Base-by-base conservation (phyloP, 208 protist genomes). In the Trypanosoma boissoni region DNA sequence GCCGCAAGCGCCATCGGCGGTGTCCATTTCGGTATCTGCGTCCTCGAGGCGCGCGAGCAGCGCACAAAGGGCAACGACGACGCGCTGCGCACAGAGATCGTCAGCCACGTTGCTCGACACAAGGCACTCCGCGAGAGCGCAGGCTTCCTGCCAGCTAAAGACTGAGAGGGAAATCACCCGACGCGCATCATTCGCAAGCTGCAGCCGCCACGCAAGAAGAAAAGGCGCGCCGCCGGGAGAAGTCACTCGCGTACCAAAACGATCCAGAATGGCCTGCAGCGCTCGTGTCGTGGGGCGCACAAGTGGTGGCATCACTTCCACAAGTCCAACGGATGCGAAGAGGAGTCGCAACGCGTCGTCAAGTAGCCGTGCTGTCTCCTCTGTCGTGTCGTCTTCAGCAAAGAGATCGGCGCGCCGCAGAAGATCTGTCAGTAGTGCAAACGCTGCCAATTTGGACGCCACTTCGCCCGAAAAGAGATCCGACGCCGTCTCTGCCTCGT, bases 271-370 rank as follows among this genome's bases (percentile, higher is more conserved):
- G 21, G 64, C 53, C 10, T 57, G 69, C 14, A 87, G 66, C 20
- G 83, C 64, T 23, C 76, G 56, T 10, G 68, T 68, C 0, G 80
- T 75, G 2, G 80, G 59, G 16, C 61, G 48, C 32, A 88, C 70
- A 42, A 88, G 70, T 50, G 74, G 68, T 23, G 84, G 84, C 48
- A 72, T 72, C 45, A 78, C 66, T 51, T 87, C 84, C 32, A 78
- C 80, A 14, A 83, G 63, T 51, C 78, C 73, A 27, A 72, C 72
- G 1, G 74, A 73, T 12, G 69, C 52, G 18, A 91, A 75, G 8
- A 80, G 65, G 23, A 85, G 1, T 73, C 65, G 0, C 51, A 41
- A 16, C 70, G 49, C 21, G 64, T 49, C 27, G 67, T 58, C 26
- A 54, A 50, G 37, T 42, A 31, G 1, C 28, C 23, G 18, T 44